Base-by-base conservation (phyloP, 345 rosid genomes). In the Populus ilicifolia region DNA sequence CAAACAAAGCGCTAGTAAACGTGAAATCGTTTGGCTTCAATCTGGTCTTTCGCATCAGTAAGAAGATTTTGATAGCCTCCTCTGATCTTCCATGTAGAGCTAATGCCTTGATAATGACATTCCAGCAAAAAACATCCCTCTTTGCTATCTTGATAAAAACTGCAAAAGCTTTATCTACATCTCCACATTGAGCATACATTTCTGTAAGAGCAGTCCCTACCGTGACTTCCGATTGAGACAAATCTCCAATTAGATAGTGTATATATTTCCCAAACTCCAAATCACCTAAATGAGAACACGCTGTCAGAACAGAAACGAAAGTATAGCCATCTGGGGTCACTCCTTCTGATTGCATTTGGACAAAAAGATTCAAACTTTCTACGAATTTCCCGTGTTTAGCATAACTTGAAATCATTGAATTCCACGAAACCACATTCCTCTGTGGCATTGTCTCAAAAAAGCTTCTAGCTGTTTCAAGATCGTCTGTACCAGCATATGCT, bases 241-340 rank as follows among this genome's bases (percentile, higher is more conserved):
- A 54, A 18, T 72, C 44, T 36, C 77, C 67, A 25, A 73, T 10
- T 65, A 78, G 71, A 38, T 29, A 72, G 56, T 78, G 81, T 56
- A 78, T 43, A 11, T 46, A 69, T 69, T 77, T 67, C 74, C 88
- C 88, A 30, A 76, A 80, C 74, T 72, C 79, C 6, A 75, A 54
- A 70, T 80, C 85, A 30, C 90, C 88, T 35, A 85, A 75, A 54
- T 84, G 85, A 71, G 84, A 69, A 66, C 87, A 84, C n/a, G 86
- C 88, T 46, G 81, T 77, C 67, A 84, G 77, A 63, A 80, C 82
- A 66, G 80, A 82, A 56, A 77, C 81, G 21, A 86, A 70, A 4
- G 84, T 80, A 23, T 80, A 61, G 61, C 84, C 88, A 72, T 88
- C 83, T 1, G 86, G 83, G 52, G 23, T 27, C 65, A 70, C 76